Evolutionary conservation across 805 yeast species (phyloP).

Genomic region (Lipomyces yamadae): DNA sequence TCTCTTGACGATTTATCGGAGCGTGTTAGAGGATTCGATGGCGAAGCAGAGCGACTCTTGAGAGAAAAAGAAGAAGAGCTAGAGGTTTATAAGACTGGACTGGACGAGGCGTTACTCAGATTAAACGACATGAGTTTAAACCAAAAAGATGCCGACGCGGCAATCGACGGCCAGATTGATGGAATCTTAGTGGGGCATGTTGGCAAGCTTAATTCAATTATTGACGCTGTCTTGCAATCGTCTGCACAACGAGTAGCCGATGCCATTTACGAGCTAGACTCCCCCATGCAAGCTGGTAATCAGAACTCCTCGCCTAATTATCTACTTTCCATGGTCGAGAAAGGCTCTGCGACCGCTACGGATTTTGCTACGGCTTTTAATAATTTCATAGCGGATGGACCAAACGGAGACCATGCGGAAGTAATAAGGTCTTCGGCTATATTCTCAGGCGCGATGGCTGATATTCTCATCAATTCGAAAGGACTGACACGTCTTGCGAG

Average conservation of each 20-base stretch:
- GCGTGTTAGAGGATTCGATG: slow-evolving; percentile 41
- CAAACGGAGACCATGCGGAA: slow-evolving; percentile 61
- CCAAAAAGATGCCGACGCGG: slow-evolving; percentile 55
- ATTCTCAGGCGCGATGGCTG: slow-evolving; percentile 65
- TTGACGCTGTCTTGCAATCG: slow-evolving; percentile 71
- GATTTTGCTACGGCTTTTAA: slow-evolving; percentile 81
- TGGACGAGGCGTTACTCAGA: slow-evolving; percentile 71
- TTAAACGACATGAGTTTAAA: slow-evolving; percentile 54
- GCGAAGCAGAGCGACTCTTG: slow-evolving; percentile 52
- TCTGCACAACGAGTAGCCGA: slow-evolving; percentile 78
- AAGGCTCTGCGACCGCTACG: slow-evolving; percentile 70
- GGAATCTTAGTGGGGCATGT: slow-evolving; percentile 55
- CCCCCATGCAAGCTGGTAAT: slow-evolving; percentile 84
- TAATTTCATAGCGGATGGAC: slow-evolving; percentile 76
- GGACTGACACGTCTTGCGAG: slow-evolving; percentile 66
- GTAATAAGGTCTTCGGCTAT: slow-evolving; percentile 67
- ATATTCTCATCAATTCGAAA: slow-evolving; percentile 67
- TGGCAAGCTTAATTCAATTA: slow-evolving; percentile 57
- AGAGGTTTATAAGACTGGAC: slow-evolving; percentile 68
- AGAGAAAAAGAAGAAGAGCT: slow-evolving; percentile 76
- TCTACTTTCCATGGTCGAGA: slow-evolving; percentile 69
- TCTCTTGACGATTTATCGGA: slow-evolving; percentile 42
- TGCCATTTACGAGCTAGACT: slow-evolving; percentile 66
- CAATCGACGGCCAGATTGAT: slow-evolving; percentile 65
- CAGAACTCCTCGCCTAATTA: slow-evolving; percentile 74